Conservation (phyloP, 164 flowering plant genomes). For the Saururus chinensis region DNA sequence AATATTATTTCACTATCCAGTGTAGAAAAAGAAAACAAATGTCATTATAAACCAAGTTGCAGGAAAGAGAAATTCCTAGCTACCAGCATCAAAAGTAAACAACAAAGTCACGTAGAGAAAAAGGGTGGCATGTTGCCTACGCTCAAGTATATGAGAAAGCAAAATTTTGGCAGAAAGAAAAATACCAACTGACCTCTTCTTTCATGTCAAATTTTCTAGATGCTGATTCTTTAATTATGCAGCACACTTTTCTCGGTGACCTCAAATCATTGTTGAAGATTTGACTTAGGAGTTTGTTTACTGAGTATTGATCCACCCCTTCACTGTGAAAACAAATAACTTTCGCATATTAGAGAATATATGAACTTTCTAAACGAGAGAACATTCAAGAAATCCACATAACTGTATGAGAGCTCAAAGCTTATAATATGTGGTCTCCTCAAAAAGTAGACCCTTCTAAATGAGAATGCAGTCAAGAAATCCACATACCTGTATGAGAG, state of each 20-base stretch:
- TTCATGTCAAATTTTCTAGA: slow-evolving; percentile 84
- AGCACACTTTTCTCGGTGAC: slow-evolving; percentile 37
- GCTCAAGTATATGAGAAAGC: neutral
- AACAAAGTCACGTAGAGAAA: neutral
- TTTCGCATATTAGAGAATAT: neutral
- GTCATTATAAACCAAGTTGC: neutral
- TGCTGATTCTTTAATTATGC: slow-evolving; percentile 63
- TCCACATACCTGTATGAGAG: slow-evolving; percentile 56
- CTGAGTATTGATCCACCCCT: slow-evolving; percentile 82
- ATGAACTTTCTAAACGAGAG: neutral
- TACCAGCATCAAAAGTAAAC: too few relatives aligned
- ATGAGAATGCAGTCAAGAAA: neutral
- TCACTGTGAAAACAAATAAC: slow-evolving; percentile 40
- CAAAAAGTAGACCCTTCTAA: slow-evolving; percentile 17
- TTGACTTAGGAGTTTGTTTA: slow-evolving; percentile 61
- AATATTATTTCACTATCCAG: too few relatives aligned
- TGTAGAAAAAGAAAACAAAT: neutral
- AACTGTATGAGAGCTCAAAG: slow-evolving; percentile 82
- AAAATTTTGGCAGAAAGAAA: neutral
- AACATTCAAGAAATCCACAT: neutral
- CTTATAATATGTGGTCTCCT: slow-evolving; percentile 60
- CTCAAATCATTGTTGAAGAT: slow-evolving; percentile 30
- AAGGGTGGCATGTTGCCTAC: neutral
- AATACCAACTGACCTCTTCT: slow-evolving; percentile 58
- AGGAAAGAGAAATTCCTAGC: neutral